Conservation (phyloP, 2,329 filamentous ascomycete species). For the Aspergillus tubingensis region DNA sequence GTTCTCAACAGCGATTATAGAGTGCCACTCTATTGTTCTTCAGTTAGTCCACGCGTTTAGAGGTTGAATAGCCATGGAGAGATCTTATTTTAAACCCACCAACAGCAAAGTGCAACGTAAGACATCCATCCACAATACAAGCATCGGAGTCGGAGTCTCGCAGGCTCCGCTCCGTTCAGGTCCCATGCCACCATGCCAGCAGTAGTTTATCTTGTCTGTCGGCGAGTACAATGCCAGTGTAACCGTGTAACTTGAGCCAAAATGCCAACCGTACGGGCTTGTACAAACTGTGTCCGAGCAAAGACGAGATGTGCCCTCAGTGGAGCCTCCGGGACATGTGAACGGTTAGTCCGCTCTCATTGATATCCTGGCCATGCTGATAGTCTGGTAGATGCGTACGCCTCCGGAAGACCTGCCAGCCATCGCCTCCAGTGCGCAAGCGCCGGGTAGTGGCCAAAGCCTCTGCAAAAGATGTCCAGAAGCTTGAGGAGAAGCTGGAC, state of each 20-base stretch:
- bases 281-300: constrained; percentile 6
- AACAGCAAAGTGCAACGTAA: too few species aligned
- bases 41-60: too few species aligned
- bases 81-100: too few species aligned
- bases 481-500: constrained; percentile 9
- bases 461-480: background rate
- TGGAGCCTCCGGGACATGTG: background rate
- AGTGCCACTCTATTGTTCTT: too few species aligned
- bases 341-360: background rate
- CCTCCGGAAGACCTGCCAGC: background rate
- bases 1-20: too few species aligned
- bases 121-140: too few species aligned
- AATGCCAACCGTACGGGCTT: background rate
- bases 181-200: background rate
- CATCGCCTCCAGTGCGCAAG: constrained; percentile 4
- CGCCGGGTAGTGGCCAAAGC: background rate
- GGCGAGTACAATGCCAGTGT: too few species aligned
- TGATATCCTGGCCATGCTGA: background rate
- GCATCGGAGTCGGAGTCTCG: background rate
- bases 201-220: background rate
- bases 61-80: too few species aligned
- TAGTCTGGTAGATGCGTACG: background rate
- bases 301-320: background rate
- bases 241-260: background rate
- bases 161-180: background rate